Evolutionary conservation across 495 filamentous ascomycete genomes (phyloP).

Genomic region (Aspergillus ostianus): DNA sequence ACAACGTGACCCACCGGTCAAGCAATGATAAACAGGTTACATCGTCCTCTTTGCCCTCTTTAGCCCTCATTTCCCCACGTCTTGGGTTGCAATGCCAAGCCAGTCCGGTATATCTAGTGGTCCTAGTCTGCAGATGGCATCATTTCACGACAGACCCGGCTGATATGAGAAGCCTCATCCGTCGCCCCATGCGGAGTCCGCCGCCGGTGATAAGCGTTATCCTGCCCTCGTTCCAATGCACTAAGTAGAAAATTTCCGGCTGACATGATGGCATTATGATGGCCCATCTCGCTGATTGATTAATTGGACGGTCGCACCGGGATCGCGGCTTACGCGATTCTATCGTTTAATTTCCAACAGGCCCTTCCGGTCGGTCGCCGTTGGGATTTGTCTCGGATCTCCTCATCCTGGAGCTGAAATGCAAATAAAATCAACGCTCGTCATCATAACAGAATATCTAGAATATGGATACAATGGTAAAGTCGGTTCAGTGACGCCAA

Average conservation of each 20-base stretch:
- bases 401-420: not conserved
- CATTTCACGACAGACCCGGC: not conserved
- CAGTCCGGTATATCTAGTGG: not conserved
- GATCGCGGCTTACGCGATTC: not conserved
- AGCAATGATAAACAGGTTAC: constrained; percentile 2
- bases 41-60: not conserved
- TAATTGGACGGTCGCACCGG: too few relatives aligned
- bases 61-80: not conserved
- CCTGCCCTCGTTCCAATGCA: not conserved
- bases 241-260: too few relatives aligned
- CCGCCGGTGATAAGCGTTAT: not conserved
- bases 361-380: not conserved
- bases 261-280: too few relatives aligned
- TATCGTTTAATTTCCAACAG: not conserved
- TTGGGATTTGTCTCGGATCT: not conserved
- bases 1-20: not conserved
- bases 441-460: not conserved
- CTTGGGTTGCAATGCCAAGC: constrained; percentile 36
- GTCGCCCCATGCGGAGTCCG: not conserved
- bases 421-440: not conserved
- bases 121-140: not conserved
- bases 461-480: not conserved
- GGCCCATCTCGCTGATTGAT: not conserved
- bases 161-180: constrained; percentile 4
- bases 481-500: not conserved